Conservation (phyloP, 805 yeast genomes). For the Schwanniomyces occidentalis region DNA sequence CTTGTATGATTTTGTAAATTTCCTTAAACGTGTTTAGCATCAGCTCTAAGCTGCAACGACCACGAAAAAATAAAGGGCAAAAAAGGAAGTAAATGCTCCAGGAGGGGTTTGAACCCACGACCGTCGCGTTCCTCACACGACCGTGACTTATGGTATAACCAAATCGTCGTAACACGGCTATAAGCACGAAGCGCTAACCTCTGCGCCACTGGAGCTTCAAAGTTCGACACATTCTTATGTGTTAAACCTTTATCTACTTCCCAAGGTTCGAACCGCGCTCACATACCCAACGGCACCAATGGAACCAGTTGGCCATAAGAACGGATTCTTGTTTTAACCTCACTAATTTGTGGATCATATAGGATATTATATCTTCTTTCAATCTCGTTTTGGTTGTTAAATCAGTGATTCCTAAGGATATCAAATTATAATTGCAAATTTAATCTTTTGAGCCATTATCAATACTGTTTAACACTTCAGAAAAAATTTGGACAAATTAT, state of each 20-base stretch:
- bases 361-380: slow-evolving; percentile 8
- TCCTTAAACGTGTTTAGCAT: too few species aligned
- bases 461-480: too few species aligned
- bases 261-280: slow-evolving; percentile 1
- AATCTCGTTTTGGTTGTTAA: too few species aligned
- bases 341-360: too few species aligned
- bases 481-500: too few species aligned
- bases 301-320: slow-evolving; percentile 1
- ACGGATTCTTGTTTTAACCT: too few species aligned
- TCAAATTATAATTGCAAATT: too few species aligned
- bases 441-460: too few species aligned
- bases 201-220: slow-evolving; percentile 50
- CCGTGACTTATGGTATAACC: slow-evolving; percentile 50
- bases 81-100: slow-evolving; percentile 47
- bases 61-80: too few species aligned
- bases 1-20: too few species aligned
- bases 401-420: too few species aligned
- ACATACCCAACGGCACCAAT: neutral
- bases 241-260: slow-evolving; percentile 2
- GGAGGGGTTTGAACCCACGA: slow-evolving; percentile 57
- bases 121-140: slow-evolving; percentile 59
- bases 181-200: slow-evolving; percentile 58
- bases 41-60: too few species aligned
- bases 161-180: slow-evolving; percentile 45
- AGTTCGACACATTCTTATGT: neutral